Evolutionary conservation across 2,329 filamentous ascomycete genomes (phyloP).

Genomic region (Cladosporium sp.): DNA sequence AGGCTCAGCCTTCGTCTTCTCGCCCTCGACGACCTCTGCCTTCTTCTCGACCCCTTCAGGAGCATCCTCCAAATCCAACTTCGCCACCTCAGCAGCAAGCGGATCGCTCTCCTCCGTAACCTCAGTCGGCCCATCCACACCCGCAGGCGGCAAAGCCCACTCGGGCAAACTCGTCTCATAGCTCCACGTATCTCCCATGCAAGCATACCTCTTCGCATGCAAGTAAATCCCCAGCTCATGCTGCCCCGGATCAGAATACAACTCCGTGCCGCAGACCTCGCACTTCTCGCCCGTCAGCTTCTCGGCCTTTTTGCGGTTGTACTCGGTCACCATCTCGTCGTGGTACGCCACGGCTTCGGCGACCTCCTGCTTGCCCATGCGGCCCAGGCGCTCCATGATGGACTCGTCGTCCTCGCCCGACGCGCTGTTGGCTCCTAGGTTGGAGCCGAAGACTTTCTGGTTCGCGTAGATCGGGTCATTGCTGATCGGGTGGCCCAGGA

Average conservation of each 20-base stretch:
- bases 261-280: conserved; percentile 76
- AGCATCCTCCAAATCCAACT: conserved; percentile 35
- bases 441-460: conserved; percentile 81
- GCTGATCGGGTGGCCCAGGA: conserved; percentile 88
- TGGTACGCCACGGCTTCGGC: conserved; percentile 91
- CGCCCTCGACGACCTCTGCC: not conserved
- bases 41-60: not conserved
- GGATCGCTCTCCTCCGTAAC: conserved; percentile 56
- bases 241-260: conserved; percentile 88
- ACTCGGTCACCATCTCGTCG: conserved; percentile 87
- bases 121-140: conserved; percentile 69
- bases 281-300: conserved; percentile 87
- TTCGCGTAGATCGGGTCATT: conserved; percentile 99
- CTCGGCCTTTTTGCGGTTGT: conserved; percentile 88
- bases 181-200: conserved; percentile 78
- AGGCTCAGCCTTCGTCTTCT: not conserved
- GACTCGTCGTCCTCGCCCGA: conserved; percentile 79
- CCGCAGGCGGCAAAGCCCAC: conserved; percentile 83
- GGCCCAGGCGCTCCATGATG: conserved; percentile 78
- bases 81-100: conserved; percentile 46
- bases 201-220: conserved; percentile 88
- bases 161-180: conserved; percentile 81
- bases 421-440: conserved; percentile 69
- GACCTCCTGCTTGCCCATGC: conserved; percentile 93
- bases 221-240: conserved; percentile 94